phyloP scores from a whole-genome alignment of 257 asterid genomes.

The Eucommia ulmoides region DNA sequence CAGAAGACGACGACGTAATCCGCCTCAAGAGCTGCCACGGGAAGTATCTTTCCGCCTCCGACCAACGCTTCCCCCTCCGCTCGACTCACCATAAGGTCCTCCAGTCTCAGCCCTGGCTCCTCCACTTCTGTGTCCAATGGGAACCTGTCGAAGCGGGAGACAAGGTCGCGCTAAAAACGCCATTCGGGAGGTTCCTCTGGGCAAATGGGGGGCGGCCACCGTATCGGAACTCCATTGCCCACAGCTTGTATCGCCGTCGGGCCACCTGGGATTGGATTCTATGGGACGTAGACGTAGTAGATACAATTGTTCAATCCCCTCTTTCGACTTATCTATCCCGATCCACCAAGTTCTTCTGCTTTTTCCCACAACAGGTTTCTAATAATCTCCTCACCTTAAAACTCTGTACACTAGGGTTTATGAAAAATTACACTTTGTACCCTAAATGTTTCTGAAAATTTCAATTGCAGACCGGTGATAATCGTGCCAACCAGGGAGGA shows the following conservation, averaged over 20 bases:
- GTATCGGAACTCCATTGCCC: slow-evolving; percentile 89
- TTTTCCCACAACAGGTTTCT: slow-evolving; percentile 40
- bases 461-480: neutral
- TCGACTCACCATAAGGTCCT: slow-evolving; percentile 70
- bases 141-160: slow-evolving; percentile 69
- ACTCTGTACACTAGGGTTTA: too few relatives aligned
- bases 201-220: slow-evolving; percentile 92
- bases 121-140: slow-evolving; percentile 90
- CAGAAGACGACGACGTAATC: slow-evolving; percentile 14
- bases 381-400: slow-evolving; percentile 57
- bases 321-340: slow-evolving; percentile 25
- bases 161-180: slow-evolving; percentile 63
- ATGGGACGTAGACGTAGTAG: slow-evolving; percentile 83
- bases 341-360: slow-evolving; percentile 40
- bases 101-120: slow-evolving; percentile 52
- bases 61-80: slow-evolving; percentile 41
- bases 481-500: slow-evolving; percentile 30
- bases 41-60: slow-evolving; percentile 30
- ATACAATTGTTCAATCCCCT: slow-evolving; percentile 35
- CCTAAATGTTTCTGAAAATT: neutral
- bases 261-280: slow-evolving; percentile 68
- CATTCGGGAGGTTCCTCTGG: slow-evolving; percentile 77
- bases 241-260: slow-evolving; percentile 80
- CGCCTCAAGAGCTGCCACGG: slow-evolving; percentile 29
- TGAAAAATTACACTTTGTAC: neutral